Evolutionary conservation across 352 stramenopile genomes (phyloP), one percentile per base, ranked within the genome.

Genomic region (Pythium guiyangense): DNA sequence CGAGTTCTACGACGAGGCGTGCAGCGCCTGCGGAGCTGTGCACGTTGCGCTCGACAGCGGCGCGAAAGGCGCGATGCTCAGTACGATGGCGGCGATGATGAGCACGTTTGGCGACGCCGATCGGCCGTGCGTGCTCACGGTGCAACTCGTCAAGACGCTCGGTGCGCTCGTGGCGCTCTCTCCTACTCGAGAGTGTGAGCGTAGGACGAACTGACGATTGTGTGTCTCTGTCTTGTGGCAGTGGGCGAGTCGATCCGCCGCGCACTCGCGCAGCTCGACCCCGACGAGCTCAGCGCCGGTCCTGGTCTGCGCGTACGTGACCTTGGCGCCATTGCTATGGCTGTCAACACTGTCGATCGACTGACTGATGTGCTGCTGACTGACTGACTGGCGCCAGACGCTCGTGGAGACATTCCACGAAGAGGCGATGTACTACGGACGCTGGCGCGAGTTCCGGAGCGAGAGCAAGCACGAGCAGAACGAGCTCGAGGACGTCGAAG

Each of bases 401-500:
- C 62, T 94, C 0, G 83, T 91, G 0, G 78, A 90, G 27, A 73
- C 90, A 27, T 94, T 92, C 27, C 60, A 74, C 5, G 75, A 90
- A 49, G 84, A 94, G 69, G 80, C 82, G 12, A 69, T 76, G 46
- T 92, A 92, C 67, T 94, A 94, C 49, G 79, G 80, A n/a, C 78
- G 84, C 26, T 94, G 82, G 84, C 67, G 84, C 42, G 84, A 94
- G 55, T 94, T 94, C 50, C 79, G 78, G 18, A 70, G 74, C 31
- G 77, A 92, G 51, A 90, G 80, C 9, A 94, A 94, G 39, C 71
- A 88, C 56, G 73, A 90, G 47, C 73, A 87, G 52, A 79, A 88
- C 35, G 81, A 91, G 31, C 60, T 88, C n/a, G 84, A 92, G 48
- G 79, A 82, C 44, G 77, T 91, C 1, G 80, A 92, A 22, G 80